Evolutionary conservation across 2,329 filamentous ascomycete genomes (phyloP), one percentile per base, ranked within the genome.

Genomic region (Aspergillus arachidicola): DNA sequence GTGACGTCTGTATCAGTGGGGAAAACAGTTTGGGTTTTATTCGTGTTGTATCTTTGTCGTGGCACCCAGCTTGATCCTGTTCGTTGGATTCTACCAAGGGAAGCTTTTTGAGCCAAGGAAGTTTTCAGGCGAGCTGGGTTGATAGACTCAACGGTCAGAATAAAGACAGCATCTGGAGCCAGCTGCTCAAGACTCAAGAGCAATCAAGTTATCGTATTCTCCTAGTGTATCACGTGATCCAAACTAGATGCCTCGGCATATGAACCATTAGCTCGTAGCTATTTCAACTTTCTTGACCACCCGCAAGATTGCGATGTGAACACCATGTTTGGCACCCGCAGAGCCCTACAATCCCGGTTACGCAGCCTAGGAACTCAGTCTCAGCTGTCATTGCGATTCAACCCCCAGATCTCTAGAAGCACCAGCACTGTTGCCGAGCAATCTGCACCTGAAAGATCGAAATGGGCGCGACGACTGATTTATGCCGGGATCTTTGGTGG

Each of bases 391-490:
- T 64, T 67, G 16, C 66, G 59, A 54, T 30, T 48, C 21, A 41
- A 53, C 10, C 7, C 63, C 41, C 68, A 41, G 21, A 36, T 43
- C 16, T 58, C 64, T 38, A 65, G 74, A 64, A 65, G 68, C 36
- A 38, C 63, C 61, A 71, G 69, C 63, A 71, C 69, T 21, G 53
- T 61, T 38, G 57, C 71, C 59, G 62, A 67, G 23, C 58, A 61
- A 45, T 60, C 61, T 57, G 34, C 70, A 36, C 46, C 67, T 46
- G 62, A 63, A 63, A 61, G 66, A 32, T 73, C 70, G 57, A 72
- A 67, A 67, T 79, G 76, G 76, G 70, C 69, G 28, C 78, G 78
- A 46, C 74, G 75, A 46, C 59, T 76, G 28, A 51, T 77, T 21
- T 80, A 78, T 64, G 69, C 69, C 6, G 68, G 68, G 12, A 64